Conservation (phyloP, 2,329 filamentous ascomycete species). For the Colletotrichum sp. region DNA sequence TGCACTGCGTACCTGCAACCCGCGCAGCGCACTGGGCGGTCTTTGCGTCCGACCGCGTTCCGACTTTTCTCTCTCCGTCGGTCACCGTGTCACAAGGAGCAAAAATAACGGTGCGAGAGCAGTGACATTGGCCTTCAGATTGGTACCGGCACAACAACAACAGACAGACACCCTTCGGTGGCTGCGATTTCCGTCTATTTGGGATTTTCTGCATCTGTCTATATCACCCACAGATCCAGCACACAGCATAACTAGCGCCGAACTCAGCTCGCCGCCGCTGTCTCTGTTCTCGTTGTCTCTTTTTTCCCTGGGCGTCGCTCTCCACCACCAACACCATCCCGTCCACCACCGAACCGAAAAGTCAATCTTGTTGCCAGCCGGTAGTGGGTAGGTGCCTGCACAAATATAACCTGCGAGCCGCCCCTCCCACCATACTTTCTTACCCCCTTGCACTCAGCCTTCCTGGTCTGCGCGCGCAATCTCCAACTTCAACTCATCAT, state of each 20-base stretch:
- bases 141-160: not conserved
- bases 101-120: not conserved
- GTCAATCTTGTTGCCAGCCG: not conserved
- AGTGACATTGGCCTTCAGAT: not conserved
- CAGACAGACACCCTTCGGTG: not conserved
- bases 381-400: not conserved
- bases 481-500: not conserved
- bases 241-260: not conserved
- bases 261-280: not conserved
- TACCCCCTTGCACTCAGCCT: not conserved
- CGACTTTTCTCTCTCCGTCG: not conserved
- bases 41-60: constrained; percentile 1
- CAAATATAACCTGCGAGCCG: constrained; percentile 5
- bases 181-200: not conserved
- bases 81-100: not conserved
- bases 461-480: not conserved
- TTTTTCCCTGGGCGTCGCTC: not conserved
- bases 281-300: not conserved
- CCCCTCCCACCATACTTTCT: not conserved
- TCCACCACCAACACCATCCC: not conserved
- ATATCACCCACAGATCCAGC: not conserved
- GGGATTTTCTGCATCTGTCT: not conserved
- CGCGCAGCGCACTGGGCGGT: not conserved
- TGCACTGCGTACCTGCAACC: not conserved
- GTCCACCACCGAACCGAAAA: not conserved